phyloP scores from a whole-genome alignment of 2,329 filamentous ascomycete genomes.

The Claviceps paspali region DNA sequence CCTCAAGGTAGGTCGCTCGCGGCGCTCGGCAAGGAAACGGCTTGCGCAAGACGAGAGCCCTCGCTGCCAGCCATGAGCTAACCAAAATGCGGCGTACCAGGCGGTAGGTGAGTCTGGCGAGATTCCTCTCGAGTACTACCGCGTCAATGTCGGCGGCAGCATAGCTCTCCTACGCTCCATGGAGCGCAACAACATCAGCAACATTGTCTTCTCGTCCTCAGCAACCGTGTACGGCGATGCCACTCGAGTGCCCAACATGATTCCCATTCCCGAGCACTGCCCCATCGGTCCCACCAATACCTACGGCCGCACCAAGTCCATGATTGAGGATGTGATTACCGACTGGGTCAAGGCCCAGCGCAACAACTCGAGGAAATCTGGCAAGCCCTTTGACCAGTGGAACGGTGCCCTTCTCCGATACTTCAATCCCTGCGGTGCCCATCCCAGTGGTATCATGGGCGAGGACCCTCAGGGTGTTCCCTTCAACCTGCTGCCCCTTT shows the following conservation, averaged over 20 bases:
- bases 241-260: constrained; percentile 93
- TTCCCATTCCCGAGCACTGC: constrained; percentile 93
- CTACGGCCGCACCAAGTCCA: constrained; percentile 92
- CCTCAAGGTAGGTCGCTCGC: constrained; percentile 51
- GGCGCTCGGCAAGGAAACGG: neutral
- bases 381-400: constrained; percentile 66
- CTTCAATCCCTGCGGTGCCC: constrained; percentile 93
- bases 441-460: constrained; percentile 93
- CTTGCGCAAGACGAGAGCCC: neutral
- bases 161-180: constrained; percentile 77
- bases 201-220: constrained; percentile 97
- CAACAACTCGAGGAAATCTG: constrained; percentile 64
- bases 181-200: constrained; percentile 78
- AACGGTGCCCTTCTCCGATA: constrained; percentile 89
- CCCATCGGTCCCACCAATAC: constrained; percentile 94
- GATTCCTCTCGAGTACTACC: constrained; percentile 94
- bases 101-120: constrained; percentile 91
- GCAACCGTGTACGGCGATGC: constrained; percentile 98
- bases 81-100: constrained; percentile 25
- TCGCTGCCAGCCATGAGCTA: neutral
- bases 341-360: constrained; percentile 82
- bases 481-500: constrained; percentile 85
- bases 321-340: constrained; percentile 80
- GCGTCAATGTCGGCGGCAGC: constrained; percentile 88
- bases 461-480: constrained; percentile 93